These are phyloP conservation scores for Blastosporella zonata DNA, from an alignment of 1,284 basidiomycete species.

Conservation along the genomic window DNA sequence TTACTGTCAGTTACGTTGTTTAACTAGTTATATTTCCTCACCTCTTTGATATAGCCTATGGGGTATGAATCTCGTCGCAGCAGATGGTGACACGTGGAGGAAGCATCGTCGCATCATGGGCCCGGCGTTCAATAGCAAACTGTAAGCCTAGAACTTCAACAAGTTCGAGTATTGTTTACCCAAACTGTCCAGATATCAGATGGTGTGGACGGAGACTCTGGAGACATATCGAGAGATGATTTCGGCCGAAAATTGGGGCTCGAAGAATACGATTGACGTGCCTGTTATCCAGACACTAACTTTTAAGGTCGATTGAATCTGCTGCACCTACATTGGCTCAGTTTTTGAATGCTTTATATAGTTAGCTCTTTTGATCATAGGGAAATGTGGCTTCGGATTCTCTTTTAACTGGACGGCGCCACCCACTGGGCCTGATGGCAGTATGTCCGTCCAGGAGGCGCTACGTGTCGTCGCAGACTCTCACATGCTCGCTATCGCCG, in stretches of 20 bases:
- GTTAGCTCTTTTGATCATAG: conserved; percentile 48
- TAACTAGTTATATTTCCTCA: conserved; percentile 6
- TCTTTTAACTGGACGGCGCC: conserved; percentile 43
- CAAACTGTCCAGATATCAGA: conserved; percentile 33
- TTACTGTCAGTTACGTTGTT: conserved; percentile 29
- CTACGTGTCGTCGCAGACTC: conserved; percentile 37
- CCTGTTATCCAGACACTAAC: conserved; percentile 39
- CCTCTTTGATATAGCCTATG: conserved; percentile 31
- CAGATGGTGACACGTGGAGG: conserved; percentile 46
- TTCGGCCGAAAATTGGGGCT: conserved; percentile 38
- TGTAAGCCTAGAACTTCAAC: conserved; percentile 30
- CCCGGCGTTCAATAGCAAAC: conserved; percentile 46
- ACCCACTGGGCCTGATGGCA: conserved; percentile 32
- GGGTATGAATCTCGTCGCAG: conserved; percentile 45
- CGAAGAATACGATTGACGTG: conserved; percentile 34
- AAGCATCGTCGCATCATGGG: conserved; percentile 47
- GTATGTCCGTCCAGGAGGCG: conserved; percentile 44
- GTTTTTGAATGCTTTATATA: conserved; percentile 18
- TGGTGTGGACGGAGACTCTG: conserved; percentile 43
- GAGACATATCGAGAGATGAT: conserved; percentile 46
- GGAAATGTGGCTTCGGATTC: conserved; percentile 50
- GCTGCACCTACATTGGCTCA: background rate
- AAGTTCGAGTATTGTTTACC: background rate
- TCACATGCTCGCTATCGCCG: conserved; percentile 24
- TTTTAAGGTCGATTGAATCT: conserved; percentile 37